Evolutionary conservation across 306 rosid genomes (phyloP), one percentile per base, ranked within the genome.

Genomic region (Bauhinia variegata): DNA sequence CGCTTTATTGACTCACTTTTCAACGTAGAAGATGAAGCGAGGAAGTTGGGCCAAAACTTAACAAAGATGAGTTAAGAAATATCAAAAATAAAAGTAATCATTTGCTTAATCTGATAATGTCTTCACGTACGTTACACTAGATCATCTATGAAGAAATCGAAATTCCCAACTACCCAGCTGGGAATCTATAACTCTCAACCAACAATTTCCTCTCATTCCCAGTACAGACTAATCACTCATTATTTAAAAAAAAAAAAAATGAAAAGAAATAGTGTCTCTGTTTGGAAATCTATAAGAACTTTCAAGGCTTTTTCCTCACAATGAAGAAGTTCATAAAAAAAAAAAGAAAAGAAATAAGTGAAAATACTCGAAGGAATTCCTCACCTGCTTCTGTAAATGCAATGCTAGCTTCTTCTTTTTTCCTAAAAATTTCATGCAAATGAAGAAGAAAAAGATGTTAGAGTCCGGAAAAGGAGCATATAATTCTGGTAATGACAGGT

Each of bases 1-100:
- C 70, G 73, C 85, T 79, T 82, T 78, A 78, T 79, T 75, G 80
- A 81, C 79, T 54, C 12, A 34, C 81, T 78, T 69, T 78, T 79
- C 78, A 75, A 71, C 73, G 76, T 7, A 60, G 12, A 49, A 49
- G 11, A 55, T 36, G 23, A 70, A 42, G 6, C 4, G 12, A 28
- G 8, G 19, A 37, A 48, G 2, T 7, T 4, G n/a, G n/a, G 47
- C 13, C 12, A 41, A 68, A 43, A 53, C 34, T 5, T 31, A 1
- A 23, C 6, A 51, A 41, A 33, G 18, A 13, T 8, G 49, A 23
- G 38, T 10, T 15, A 3, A 12, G 5, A 63, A 56, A 46, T 15
- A 10, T 12, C n/a, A n/a, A n/a, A n/a, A n/a, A n/a, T n/a, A n/a
- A n/a, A 54, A 38, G 31, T 13, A 6, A 1, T 54, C 33, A 14